Base-by-base conservation (phyloP, 2,329 filamentous ascomycete genomes). In the Falciphora oryzae region DNA sequence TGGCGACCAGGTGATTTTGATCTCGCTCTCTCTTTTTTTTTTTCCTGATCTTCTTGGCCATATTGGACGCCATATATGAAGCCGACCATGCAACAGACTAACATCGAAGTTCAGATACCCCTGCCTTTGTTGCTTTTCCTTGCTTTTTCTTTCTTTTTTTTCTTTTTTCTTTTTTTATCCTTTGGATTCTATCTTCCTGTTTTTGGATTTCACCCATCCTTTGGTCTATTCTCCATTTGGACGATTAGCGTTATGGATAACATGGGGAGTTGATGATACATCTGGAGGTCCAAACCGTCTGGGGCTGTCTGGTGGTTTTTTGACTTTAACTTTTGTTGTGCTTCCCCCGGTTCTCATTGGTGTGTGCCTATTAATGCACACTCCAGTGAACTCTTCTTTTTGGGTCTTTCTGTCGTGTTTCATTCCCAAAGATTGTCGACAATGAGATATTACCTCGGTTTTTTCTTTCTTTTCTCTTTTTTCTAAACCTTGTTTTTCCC, bases 81-180 rank as follows among this genome's bases (percentile, higher is more conserved):
- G 22, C n/a, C 44, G 44, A 53, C 22, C 44, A 53, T 53, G 44
- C 44, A 53, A n/a, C 44, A 8, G 13, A 28, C 57, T 22, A 31
- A 58, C 25, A 29, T 14, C 13, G 31, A 60, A 60, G 58, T 60
- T 60, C 58, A 60, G 58, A 60, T 60, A 60, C 58, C 58, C 59
- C 50, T 62, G 67, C 67, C 64, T 69, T 68, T 44, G 38, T 44
- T 14, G 1, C 38, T 67, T 67, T 67, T 68, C 13, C 50, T 63
- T 67, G 2, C 58, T 60, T 38, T 57, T 35, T 59, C 29, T 62
- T 8, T 62, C 57, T 64, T n/a, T 63, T 63, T 65, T 66, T 62
- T 66, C 64, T 70, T 61, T 38, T 11, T 64, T 57, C 8, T 35
- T 29, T 50, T 61, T 29, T 22, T 11, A 3, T n/a, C n/a, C 13